Percentiles rank a stretch among this genome's conserved stretches.
phyloP scores from a whole-genome alignment of 116 monocot species.

The Iris pallida region DNA sequence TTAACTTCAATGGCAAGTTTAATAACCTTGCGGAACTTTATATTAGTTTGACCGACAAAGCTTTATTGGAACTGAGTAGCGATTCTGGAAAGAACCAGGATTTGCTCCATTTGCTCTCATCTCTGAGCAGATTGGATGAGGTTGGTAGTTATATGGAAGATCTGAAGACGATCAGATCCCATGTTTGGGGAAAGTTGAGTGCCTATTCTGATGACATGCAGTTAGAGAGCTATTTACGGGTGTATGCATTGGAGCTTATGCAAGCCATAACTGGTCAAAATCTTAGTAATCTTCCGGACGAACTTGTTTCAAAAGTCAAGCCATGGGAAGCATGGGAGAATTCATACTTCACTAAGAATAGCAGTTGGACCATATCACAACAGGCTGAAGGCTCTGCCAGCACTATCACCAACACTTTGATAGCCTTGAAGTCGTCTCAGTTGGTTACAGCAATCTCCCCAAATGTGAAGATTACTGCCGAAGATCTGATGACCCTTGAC shows the following conservation, averaged over 20 bases:
- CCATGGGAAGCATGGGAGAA: conserved; percentile 84
- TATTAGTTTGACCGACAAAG: conserved; percentile 19
- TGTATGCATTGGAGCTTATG: conserved; percentile 81
- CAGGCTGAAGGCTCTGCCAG: conserved; percentile 17
- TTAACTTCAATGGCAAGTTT: conserved; percentile 7
- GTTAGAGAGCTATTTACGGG: conserved; percentile 40
- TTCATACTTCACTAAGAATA: conserved; percentile 19
- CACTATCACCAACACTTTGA: conserved; percentile 51
- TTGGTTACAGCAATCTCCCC: conserved; percentile 49
- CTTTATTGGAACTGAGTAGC: conserved; percentile 27
- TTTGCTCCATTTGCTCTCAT: conserved; percentile 56
- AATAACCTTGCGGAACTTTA: conserved; percentile 51
- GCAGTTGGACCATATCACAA: conserved; percentile 10
- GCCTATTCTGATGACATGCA: conserved; percentile 61
- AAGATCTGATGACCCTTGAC: conserved; percentile 53
- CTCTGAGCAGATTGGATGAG: conserved; percentile 45
- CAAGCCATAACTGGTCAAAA: conserved; percentile 63
- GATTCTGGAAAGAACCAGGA: conserved; percentile 21
- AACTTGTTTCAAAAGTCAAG: conserved; percentile 43
- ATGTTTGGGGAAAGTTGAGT: conserved; percentile 65
- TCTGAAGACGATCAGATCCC: conserved; percentile 47
- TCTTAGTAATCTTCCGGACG: conserved; percentile 32
- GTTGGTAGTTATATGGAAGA: conserved; percentile 27
- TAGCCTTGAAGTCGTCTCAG: conserved; percentile 73
- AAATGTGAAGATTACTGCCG: conserved; percentile 36